These are phyloP conservation scores for Lagenidium sp. DNA, from an alignment of 352 stramenopile species.

Conservation along the genomic window DNA sequence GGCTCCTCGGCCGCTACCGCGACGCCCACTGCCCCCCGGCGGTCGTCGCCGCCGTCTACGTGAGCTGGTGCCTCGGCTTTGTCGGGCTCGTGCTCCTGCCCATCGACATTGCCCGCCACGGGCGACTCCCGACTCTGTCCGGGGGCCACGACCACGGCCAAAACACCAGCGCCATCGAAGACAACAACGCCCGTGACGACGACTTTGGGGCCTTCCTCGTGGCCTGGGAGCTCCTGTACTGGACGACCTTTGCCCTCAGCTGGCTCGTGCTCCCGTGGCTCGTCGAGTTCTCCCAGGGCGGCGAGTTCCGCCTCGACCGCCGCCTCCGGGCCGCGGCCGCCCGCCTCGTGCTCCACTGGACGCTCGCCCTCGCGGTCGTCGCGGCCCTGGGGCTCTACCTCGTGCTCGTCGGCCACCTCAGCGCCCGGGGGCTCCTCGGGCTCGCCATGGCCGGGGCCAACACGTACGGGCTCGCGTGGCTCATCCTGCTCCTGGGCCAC, in stretches of 20 bases:
- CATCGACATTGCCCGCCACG: constrained; percentile 41
- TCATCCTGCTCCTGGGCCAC: constrained; percentile 52
- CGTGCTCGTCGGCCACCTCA: constrained; percentile 48
- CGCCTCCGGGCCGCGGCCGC: constrained; percentile 25
- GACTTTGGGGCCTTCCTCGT: constrained; percentile 16
- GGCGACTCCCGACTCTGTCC: constrained; percentile 1
- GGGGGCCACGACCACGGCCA: not conserved
- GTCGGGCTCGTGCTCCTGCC: constrained; percentile 49
- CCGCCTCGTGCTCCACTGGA: constrained; percentile 49
- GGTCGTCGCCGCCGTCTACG: constrained; percentile 36
- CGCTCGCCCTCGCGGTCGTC: constrained; percentile 20
- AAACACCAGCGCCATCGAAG: not conserved
- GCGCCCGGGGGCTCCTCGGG: constrained; percentile 28
- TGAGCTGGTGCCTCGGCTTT: constrained; percentile 53
- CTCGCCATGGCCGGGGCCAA: constrained; percentile 55
- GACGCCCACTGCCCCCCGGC: constrained; percentile 26
- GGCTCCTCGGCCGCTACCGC: constrained; percentile 44
- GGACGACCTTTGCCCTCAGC: constrained; percentile 50
- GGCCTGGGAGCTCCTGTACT: constrained; percentile 55
- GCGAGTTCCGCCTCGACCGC: constrained; percentile 40
- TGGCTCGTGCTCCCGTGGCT: constrained; percentile 58
- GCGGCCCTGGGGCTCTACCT: constrained; percentile 34
- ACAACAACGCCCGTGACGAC: not conserved
- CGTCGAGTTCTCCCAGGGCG: constrained; percentile 47
- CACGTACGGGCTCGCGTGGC: constrained; percentile 54